Evolutionary conservation across 148 eudicot genomes (phyloP), one percentile per base, ranked within the genome.

Genomic region (Silene latifolia): DNA sequence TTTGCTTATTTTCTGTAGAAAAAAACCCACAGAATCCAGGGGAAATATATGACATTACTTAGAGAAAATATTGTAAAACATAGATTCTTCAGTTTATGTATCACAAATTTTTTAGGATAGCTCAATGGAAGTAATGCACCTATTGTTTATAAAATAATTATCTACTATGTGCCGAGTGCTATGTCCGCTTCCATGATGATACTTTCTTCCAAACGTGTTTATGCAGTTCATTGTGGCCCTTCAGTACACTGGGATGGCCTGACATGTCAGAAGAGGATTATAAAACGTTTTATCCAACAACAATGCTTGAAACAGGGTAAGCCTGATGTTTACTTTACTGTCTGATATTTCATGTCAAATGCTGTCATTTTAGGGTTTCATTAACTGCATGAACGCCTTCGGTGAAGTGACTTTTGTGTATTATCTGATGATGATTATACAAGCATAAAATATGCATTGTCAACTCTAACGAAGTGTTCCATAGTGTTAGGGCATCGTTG

Each of bases 221-320:
- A 18, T 76, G 72, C 82, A 92, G 98, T 73, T 84, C 97, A 23
- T 78, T 96, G 73, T 96, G 98, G 98, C 99, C 99, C 74, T 92
- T 96, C 87, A 92, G 98, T 76, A 92, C 98, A 67, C 86, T 96
- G 73, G 99, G 99, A 79, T 96, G 99, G 99, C 99, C 99, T 69
- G 94, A 96, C 78, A 82, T 72, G 64, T 88, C 88, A 72, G 87
- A 91, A 10, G 93, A 96, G 73, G 99, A 92, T 87, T 90, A 83
- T 69, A 87, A 78, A 81, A 86, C 32, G 60, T 92, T 96, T 74
- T 96, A 92, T 79, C 99, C 99, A 60, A 96, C 99, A 72, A 82
- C 99, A 70, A 84, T 96, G 82, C 94, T 96, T 72, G 99, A 96
- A 82, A 96, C 99, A 48, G 99, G 99, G 99, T 92, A 88, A 67